phyloP scores from a whole-genome alignment of 176 grass and related monocot species.

The Oryza brachyantha region DNA sequence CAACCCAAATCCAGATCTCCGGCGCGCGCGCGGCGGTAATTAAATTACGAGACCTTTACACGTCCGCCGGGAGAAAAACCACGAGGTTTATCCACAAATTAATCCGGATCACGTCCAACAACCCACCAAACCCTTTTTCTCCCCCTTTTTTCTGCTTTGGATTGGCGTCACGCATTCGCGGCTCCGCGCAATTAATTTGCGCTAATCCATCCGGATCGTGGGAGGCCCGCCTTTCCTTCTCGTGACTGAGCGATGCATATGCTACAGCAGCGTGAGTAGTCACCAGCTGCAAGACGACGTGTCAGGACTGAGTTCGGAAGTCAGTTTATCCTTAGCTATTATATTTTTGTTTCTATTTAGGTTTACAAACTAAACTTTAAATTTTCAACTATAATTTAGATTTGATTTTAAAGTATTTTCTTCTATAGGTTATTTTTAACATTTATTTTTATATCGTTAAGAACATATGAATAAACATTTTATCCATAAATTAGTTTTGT shows the following conservation, averaged over 20 bases:
- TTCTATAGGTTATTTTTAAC: no score
- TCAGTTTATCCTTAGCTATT: no score
- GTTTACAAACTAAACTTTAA: no score
- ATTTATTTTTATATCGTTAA: no score
- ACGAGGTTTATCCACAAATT: constrained; percentile 26
- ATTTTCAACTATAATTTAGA: no score
- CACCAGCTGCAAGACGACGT: no score
- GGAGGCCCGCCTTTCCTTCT: neutral
- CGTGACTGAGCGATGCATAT: neutral
- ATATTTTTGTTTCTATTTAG: no score
- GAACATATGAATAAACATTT: no score
- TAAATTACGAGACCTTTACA: constrained; percentile 24
- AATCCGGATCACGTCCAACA: constrained; percentile 26
- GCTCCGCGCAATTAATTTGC: constrained; percentile 1
- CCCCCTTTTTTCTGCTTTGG: neutral
- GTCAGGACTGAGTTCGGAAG: no score
- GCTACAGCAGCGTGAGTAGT: neutral
- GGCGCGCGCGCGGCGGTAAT: neutral
- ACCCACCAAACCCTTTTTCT: constrained; percentile 1
- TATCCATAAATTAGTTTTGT: no score
- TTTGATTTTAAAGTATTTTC: no score
- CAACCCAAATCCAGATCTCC: neutral
- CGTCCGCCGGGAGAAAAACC: constrained; percentile 9
- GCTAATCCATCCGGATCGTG: constrained; percentile 3
- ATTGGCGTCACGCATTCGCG: neutral